Base-by-base conservation (phyloP, 805 yeast genomes). In the Diddensiella santjacobensis region DNA sequence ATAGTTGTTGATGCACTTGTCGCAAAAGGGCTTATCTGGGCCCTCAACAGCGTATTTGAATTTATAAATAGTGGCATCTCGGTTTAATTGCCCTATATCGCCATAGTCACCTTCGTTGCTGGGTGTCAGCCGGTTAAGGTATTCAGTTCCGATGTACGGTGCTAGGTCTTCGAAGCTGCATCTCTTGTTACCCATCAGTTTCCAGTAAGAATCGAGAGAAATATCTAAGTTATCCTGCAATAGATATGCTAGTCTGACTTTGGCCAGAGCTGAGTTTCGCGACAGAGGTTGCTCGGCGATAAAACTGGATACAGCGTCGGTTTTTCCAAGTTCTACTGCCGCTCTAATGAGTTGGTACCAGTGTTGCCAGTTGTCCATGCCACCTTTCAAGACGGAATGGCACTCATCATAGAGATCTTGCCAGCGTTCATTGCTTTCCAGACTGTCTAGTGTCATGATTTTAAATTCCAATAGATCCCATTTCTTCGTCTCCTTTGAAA, bases 311-410 rank as follows among this genome's bases (percentile, higher is more conserved):
- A 75, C 63, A 2, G 69, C 72, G 8, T 65, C 65, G 2, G 66
- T 43, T 46, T 64, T 57, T 10, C 58, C 65, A 19, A 74, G 53
- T 22, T 72, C 56, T 17, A 60, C 57, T 0, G 74, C 72, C 2
- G 89, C 68, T 40, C 70, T 66, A 18, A 79, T 72, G 43, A 77
- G 64, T 15, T 71, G 67, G 54, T 80, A 77, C 87, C 95, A 87
- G 33, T 88, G 79, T 48, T 78, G 77, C 71, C 79, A 90, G 62
- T 89, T 96, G 63, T 90, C 88, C 47, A 84, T 74, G 6, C 71
- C 63, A 20, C 74, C 66, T 3, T 66, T 69, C 29, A 88, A 62
- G 11, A 79, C 70, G 3, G 58, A 50, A 3, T 60, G 37, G 40
- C 80, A 66, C 50, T 68, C 67, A 0, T 70, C 63, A 52, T 58